A percentile compares a stretch with the other conserved stretches of the same genome.
Evolutionary conservation across 2,329 filamentous ascomycete species (phyloP).

Genomic region (Ceratocystis huliohia): DNA sequence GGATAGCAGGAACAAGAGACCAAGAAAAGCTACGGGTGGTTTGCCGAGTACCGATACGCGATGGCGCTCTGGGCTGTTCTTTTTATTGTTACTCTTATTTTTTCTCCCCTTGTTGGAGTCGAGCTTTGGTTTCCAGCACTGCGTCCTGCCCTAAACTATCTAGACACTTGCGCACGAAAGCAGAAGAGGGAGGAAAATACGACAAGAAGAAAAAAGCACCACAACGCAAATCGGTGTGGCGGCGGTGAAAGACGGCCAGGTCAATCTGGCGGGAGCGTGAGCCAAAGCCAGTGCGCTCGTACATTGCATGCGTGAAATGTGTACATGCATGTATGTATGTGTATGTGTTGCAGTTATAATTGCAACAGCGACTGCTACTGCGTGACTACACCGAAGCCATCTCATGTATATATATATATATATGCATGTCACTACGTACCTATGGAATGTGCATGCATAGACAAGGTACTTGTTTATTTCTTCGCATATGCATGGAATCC

Average conservation of each 20-base stretch:
- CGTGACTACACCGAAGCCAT: not conserved
- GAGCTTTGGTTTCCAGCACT: not conserved
- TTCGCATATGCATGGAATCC: constrained; percentile 13
- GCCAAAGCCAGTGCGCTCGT: not conserved
- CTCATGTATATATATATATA: not conserved
- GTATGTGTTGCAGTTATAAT: not conserved
- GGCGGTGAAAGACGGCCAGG: not conserved
- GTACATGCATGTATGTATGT: not conserved
- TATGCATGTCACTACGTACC: not conserved
- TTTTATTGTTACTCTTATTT: not conserved
- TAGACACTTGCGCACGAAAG: not conserved
- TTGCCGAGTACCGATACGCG: constrained; percentile 7
- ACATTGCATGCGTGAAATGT: not conserved
- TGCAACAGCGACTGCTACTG: not conserved
- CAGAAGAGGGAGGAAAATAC: not conserved
- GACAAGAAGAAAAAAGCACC: not conserved
- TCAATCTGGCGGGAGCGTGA: not conserved
- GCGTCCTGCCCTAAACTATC: not conserved
- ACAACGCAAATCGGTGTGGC: too few relatives aligned
- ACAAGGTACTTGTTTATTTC: not conserved
- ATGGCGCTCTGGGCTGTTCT: not conserved
- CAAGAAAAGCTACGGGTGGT: not conserved
- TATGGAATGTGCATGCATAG: not conserved
- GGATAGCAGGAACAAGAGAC: not conserved
- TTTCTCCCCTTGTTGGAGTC: not conserved